A percentile compares a stretch with the other conserved stretches of the same genome.
phyloP scores from a whole-genome alignment of 306 rosid genomes.

The Rosa chinensis region DNA sequence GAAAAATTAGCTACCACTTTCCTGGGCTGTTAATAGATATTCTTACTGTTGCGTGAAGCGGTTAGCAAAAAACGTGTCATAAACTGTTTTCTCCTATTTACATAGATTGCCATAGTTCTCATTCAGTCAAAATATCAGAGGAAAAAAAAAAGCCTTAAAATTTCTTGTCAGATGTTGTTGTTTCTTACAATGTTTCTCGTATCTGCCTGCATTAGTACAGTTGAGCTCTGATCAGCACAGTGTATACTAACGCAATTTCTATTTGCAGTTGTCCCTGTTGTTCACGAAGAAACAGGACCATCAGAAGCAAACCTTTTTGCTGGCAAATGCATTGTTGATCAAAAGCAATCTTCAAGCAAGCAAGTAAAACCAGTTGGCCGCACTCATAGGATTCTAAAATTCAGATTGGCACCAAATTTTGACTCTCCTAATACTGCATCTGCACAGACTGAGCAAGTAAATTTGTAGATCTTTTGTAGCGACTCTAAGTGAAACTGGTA shows the following conservation, averaged over 20 bases:
- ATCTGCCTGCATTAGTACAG: background rate
- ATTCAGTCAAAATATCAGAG: background rate
- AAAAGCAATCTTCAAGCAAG: constrained; percentile 54
- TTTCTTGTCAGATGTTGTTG: background rate
- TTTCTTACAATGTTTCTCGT: background rate
- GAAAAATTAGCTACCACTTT: background rate
- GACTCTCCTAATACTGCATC: constrained; percentile 26
- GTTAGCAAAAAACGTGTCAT: background rate
- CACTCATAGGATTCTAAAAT: constrained; percentile 70
- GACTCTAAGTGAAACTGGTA: background rate
- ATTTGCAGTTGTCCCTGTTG: constrained; percentile 53
- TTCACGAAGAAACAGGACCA: constrained; percentile 74
- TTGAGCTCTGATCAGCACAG: background rate
- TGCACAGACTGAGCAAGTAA: constrained; percentile 31
- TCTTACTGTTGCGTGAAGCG: background rate
- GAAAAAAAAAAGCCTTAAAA: background rate
- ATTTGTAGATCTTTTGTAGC: background rate
- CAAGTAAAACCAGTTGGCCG: constrained; percentile 57
- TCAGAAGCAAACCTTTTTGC: constrained; percentile 59
- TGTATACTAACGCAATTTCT: constrained; percentile 2
- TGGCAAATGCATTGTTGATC: constrained; percentile 56
- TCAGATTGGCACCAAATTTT: constrained; percentile 56
- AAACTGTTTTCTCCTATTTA: background rate
- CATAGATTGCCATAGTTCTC: background rate
- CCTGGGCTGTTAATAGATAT: background rate